Evolutionary conservation across 495 filamentous ascomycete species (phyloP).

Genomic region (Chaetomidium leptoderma): DNA sequence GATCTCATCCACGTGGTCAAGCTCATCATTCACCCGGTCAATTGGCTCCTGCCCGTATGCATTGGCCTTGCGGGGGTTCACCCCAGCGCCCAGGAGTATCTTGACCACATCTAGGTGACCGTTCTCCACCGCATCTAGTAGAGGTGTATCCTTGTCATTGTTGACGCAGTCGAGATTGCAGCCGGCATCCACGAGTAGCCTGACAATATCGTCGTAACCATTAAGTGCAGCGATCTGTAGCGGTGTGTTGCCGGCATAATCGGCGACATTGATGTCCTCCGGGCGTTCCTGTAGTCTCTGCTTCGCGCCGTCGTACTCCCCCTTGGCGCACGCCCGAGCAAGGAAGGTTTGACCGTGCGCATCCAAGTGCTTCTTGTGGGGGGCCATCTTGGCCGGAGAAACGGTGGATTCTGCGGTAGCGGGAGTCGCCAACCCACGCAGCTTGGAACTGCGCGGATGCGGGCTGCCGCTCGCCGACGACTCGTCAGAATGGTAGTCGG

Average conservation of each 20-base stretch:
- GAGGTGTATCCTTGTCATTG: slow-evolving; percentile 85
- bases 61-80: slow-evolving; percentile 84
- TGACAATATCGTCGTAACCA: slow-evolving; percentile 75
- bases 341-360: slow-evolving; percentile 79
- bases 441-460: slow-evolving; percentile 59
- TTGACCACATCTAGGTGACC: slow-evolving; percentile 87
- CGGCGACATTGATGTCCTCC: slow-evolving; percentile 80
- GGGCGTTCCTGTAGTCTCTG: slow-evolving; percentile 67
- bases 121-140: slow-evolving; percentile 95
- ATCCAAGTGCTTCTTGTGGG: slow-evolving; percentile 77
- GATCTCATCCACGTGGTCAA: slow-evolving; percentile 60
- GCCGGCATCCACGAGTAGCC: slow-evolving; percentile 71
- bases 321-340: slow-evolving; percentile 75
- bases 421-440: slow-evolving; percentile 60
- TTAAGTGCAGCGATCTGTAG: slow-evolving; percentile 85
- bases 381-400: slow-evolving; percentile 63
- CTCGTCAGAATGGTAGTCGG: slow-evolving; percentile 68
- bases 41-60: slow-evolving; percentile 81
- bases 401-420: slow-evolving; percentile 52
- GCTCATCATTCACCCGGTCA: slow-evolving; percentile 68
- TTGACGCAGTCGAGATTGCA: slow-evolving; percentile 75
- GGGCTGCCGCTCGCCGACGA: slow-evolving; percentile 70
- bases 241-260: slow-evolving; percentile 91
- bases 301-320: slow-evolving; percentile 67
- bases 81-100: slow-evolving; percentile 74